These are phyloP conservation scores for Musa troglodytarum DNA, from an alignment of 176 grass and related monocot genomes.

Conservation along the genomic window DNA sequence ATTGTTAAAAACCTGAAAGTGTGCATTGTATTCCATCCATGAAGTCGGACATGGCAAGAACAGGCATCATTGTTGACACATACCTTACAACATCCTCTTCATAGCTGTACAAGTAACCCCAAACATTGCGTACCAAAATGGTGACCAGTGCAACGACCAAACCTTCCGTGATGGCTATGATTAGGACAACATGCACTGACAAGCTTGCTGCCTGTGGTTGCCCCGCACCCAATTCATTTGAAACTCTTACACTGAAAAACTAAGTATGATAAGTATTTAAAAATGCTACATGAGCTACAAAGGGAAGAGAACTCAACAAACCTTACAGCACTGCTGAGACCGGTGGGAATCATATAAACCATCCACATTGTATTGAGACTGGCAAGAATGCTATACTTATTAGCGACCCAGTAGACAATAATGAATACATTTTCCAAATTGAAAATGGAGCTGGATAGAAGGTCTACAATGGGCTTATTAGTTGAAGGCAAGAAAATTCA, in stretches of 20 bases:
- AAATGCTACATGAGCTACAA: neutral
- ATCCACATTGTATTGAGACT: conserved; percentile 97
- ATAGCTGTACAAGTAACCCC: conserved; percentile 74
- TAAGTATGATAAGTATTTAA: neutral
- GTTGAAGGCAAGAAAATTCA: conserved; percentile 1
- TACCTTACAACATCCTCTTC: conserved; percentile 59
- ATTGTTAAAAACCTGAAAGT: conserved; percentile 48
- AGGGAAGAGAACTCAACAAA: conserved; percentile 16
- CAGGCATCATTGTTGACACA: conserved; percentile 74
- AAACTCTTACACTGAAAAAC: conserved; percentile 73
- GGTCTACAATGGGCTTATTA: neutral
- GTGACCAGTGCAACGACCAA: conserved; percentile 50
- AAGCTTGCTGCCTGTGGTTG: conserved; percentile 41
- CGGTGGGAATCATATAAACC: conserved; percentile 95
- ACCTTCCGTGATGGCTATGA: conserved; percentile 58
- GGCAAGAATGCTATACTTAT: conserved; percentile 15
- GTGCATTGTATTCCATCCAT: conserved; percentile 95
- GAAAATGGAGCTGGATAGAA: neutral
- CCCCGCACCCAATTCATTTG: conserved; percentile 86
- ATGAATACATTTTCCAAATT: neutral
- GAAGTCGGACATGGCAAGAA: conserved; percentile 81
- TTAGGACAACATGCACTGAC: conserved; percentile 45
- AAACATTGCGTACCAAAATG: conserved; percentile 45
- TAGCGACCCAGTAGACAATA: neutral
- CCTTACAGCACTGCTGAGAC: conserved; percentile 79